Conservation (phyloP, 805 yeast species). For the Schwanniomyces vanrijiae region DNA sequence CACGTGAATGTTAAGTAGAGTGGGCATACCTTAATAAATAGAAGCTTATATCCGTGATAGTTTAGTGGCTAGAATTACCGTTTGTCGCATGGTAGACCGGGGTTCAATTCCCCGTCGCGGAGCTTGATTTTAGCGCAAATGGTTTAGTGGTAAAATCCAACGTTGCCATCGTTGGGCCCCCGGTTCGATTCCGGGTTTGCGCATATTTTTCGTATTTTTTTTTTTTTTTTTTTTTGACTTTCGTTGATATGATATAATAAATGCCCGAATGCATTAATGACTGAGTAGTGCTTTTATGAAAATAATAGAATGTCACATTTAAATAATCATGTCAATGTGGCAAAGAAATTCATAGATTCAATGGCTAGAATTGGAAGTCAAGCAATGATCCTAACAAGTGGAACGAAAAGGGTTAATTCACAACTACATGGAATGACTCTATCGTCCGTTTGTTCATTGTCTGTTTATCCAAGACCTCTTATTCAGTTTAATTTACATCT, state of each 20-base stretch:
- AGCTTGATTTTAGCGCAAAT: conserved; percentile 3
- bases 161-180: conserved; percentile 6
- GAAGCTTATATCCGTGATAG: too few species aligned
- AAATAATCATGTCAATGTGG: not conserved
- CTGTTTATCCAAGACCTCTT: conserved; percentile 74
- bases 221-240: not conserved
- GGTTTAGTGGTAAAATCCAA: conserved; percentile 5
- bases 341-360: conserved; percentile 22
- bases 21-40: too few species aligned
- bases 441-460: conserved; percentile 81
- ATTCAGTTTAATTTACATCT: conserved; percentile 82
- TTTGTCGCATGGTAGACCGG: too few species aligned
- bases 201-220: not conserved
- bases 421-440: conserved; percentile 73
- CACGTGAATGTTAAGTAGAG: too few species aligned
- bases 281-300: not conserved
- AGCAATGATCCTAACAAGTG: conserved; percentile 45
- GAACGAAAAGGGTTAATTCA: conserved; percentile 9
- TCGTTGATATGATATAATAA: not conserved
- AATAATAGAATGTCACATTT: not conserved
- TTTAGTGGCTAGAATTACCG: too few species aligned
- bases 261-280: not conserved
- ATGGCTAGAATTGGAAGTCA: conserved; percentile 41
- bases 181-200: conserved; percentile 6
- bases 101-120: too few species aligned